phyloP scores from a whole-genome alignment of 805 yeast genomes.

The Zygosaccharomyces bailii region DNA sequence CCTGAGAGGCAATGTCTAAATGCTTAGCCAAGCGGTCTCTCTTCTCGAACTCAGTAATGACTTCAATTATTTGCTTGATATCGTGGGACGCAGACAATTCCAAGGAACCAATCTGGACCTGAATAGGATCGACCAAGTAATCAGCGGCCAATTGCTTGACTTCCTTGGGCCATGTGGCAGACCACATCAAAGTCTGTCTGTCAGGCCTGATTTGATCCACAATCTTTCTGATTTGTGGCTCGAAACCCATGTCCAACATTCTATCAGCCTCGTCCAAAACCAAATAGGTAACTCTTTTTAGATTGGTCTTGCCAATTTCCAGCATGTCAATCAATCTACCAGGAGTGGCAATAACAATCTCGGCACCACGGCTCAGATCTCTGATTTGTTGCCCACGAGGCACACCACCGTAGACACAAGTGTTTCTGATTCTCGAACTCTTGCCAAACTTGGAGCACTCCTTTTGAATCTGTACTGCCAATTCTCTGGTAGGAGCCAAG shows the following conservation, averaged over 20 bases:
- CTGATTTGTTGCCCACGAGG: conserved; percentile 97
- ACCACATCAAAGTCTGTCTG: conserved; percentile 99
- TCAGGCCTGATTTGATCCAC: conserved; percentile 98
- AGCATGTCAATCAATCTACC: conserved; percentile 98
- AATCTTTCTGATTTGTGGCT: conserved; percentile 98
- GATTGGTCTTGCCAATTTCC: conserved; percentile 90
- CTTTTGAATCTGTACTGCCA: conserved; percentile 94
- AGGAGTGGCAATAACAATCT: conserved; percentile 96
- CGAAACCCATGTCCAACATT: conserved; percentile 99
- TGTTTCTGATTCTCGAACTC: conserved; percentile 89
- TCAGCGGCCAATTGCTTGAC: conserved; percentile 91
- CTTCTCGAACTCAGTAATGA: conserved; percentile 87
- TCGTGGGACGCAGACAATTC: conserved; percentile 96
- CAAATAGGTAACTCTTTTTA: conserved; percentile 92
- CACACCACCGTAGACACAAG: conserved; percentile 99
- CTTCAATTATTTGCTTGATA: conserved; percentile 90
- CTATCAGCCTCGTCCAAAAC: conserved; percentile 99
- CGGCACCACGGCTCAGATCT: conserved; percentile 92
- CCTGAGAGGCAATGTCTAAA: conserved; percentile 72
- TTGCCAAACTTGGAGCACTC: conserved; percentile 95
- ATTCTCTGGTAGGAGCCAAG: conserved; percentile 97
- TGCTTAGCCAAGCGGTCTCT: conserved; percentile 84
- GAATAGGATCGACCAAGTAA: conserved; percentile 88
- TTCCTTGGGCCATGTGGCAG: conserved; percentile 99
- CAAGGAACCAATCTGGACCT: conserved; percentile 93